A percentile compares a stretch with the other conserved stretches of the same genome.
phyloP scores from a whole-genome alignment of 345 rosid genomes.

The Microcos paniculata region DNA sequence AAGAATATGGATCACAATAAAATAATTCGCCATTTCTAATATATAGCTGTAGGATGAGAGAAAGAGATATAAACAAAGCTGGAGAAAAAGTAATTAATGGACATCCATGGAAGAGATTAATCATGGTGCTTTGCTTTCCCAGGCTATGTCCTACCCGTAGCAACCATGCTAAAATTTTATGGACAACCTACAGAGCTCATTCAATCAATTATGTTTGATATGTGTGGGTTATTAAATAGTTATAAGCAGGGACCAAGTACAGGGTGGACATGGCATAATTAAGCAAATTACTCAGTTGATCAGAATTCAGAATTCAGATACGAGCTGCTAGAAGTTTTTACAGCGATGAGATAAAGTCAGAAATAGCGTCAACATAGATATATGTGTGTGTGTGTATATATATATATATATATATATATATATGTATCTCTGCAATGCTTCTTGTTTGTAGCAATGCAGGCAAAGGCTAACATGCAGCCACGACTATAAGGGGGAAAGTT shows the following conservation, averaged over 20 bases:
- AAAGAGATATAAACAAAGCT: not conserved
- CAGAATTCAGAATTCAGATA: not conserved
- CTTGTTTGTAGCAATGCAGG: constrained; percentile 13
- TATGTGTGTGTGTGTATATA: too few species aligned
- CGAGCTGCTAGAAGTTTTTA: not conserved
- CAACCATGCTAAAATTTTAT: not conserved
- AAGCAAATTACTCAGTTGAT: not conserved
- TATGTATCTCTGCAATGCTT: not conserved
- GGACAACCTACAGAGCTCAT: not conserved
- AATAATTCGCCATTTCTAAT: not conserved
- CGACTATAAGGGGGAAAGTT: constrained; percentile 24
- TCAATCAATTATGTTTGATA: not conserved
- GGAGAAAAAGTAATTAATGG: not conserved
- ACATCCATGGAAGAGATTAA: not conserved
- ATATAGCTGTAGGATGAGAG: not conserved
- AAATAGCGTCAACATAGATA: not conserved
- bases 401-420: too few species aligned
- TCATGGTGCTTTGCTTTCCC: not conserved
- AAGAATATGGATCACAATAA: not conserved
- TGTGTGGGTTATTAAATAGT: not conserved
- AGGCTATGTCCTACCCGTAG: not conserved
- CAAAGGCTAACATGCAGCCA: constrained; percentile 42
- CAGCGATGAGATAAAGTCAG: not conserved
- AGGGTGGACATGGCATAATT: not conserved
- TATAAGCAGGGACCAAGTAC: not conserved